Evolutionary conservation across 2,329 filamentous ascomycete species (phyloP).

Genomic region (Hymenoscyphus albidus): DNA sequence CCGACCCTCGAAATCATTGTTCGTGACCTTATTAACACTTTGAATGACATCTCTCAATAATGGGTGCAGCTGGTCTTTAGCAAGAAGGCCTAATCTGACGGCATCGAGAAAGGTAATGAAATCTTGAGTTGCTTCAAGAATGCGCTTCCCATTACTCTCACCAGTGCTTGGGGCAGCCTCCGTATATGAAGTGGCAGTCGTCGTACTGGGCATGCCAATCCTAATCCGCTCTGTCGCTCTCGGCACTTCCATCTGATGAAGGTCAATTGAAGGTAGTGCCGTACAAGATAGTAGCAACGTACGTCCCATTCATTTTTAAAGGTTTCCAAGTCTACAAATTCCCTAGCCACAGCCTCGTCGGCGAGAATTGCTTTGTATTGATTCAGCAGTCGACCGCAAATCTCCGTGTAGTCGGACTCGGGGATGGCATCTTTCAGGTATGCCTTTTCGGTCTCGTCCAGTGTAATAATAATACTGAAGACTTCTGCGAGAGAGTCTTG

Average conservation of each 20-base stretch:
- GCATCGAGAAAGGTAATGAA: conserved; percentile 98
- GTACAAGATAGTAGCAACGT: conserved; percentile 38
- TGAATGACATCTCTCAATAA: conserved; percentile 94
- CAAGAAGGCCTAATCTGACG: conserved; percentile 83
- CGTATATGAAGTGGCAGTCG: conserved; percentile 49
- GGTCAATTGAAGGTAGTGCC: conserved; percentile 9
- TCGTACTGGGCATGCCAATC: conserved; percentile 86
- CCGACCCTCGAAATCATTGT: conserved; percentile 89
- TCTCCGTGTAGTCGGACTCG: conserved; percentile 91
- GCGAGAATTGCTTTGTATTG: conserved; percentile 94
- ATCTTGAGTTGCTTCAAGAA: conserved; percentile 89
- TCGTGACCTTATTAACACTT: conserved; percentile 94
- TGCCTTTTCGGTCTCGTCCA: conserved; percentile 93
- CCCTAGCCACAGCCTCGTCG: conserved; percentile 83
- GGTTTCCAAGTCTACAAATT: conserved; percentile 82
- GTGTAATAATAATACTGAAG: conserved; percentile 93
- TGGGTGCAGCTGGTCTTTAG: conserved; percentile 95
- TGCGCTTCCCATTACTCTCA: conserved; percentile 54
- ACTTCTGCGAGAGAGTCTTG: conserved; percentile 96
- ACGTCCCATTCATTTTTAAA: conserved; percentile 94
- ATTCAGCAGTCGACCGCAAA: conserved; percentile 87
- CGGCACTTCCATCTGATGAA: conserved; percentile 78
- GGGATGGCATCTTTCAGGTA: conserved; percentile 93
- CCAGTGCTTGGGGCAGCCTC: conserved; percentile 38
- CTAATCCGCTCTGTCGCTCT: conserved; percentile 88